Conservation (phyloP, 192 early-diverging fungal genomes). For the Gigaspora rosea region DNA sequence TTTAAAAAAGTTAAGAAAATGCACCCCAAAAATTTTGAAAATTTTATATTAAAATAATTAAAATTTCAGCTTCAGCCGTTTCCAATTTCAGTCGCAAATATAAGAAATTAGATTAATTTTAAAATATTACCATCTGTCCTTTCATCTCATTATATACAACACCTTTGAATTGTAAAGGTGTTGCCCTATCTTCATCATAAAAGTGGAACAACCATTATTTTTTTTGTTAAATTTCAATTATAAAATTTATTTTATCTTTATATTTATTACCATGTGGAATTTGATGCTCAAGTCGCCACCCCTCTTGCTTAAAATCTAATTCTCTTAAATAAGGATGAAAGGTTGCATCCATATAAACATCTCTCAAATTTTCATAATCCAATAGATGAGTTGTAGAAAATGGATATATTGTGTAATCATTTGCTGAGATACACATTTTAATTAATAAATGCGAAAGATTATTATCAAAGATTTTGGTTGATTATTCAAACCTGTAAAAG, state of each 20-base stretch:
- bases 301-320: conserved; percentile 91
- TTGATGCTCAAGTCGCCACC: conserved; percentile 89
- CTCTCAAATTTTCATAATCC: conserved; percentile 89
- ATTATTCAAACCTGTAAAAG: conserved; percentile 68
- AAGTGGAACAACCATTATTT: not conserved
- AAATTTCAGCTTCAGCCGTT: too few species aligned
- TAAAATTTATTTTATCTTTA: not conserved
- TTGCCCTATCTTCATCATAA: conserved; percentile 48
- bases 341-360: conserved; percentile 90
- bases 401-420: conserved; percentile 89
- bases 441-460: not conserved
- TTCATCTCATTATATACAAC: conserved; percentile 99
- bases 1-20: too few species aligned
- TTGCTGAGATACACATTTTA: conserved; percentile 47
- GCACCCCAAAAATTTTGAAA: too few species aligned
- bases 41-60: too few species aligned
- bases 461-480: not conserved
- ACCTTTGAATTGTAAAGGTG: conserved; percentile 86
- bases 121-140: conserved; percentile 57
- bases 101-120: not conserved
- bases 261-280: conserved; percentile 52
- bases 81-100: too few species aligned
- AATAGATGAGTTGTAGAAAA: conserved; percentile 87
- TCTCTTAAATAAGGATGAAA: conserved; percentile 80
- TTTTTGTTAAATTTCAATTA: not conserved